phyloP scores from a whole-genome alignment of 176 grass and related monocot genomes.

The Thinopyrum elongatum region DNA sequence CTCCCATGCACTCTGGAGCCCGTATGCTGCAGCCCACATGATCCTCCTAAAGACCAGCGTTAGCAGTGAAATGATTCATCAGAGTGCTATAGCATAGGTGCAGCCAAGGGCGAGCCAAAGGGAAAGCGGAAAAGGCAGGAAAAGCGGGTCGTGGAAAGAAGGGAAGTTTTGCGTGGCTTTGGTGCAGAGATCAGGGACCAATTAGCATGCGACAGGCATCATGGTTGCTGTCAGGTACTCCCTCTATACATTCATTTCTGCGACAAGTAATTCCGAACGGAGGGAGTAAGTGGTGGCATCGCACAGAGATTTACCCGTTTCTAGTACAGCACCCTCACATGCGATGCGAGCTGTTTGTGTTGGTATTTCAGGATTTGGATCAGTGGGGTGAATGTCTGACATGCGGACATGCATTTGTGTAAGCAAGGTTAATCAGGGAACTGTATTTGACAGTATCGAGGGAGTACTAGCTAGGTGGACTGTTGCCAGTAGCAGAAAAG shows the following conservation, averaged over 20 bases:
- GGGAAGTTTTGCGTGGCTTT: conserved; percentile 37
- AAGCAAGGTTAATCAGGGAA: background rate
- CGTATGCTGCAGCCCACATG: conserved; percentile 17
- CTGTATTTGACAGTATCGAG: background rate
- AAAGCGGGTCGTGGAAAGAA: conserved; percentile 46
- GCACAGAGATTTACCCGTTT: conserved; percentile 12
- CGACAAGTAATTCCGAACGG: no score
- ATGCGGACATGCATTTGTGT: background rate
- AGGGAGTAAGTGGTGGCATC: no score
- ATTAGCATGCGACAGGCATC: conserved; percentile 27
- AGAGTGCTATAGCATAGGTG: background rate
- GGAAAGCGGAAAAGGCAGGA: conserved; percentile 22
- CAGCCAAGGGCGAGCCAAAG: conserved; percentile 25
- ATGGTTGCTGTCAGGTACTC: conserved; percentile 36
- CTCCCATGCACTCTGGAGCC: conserved; percentile 25
- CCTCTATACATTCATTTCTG: no score
- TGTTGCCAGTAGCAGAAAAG: background rate
- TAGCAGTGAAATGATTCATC: conserved; percentile 29
- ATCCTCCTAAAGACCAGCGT: conserved; percentile 40
- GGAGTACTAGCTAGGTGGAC: background rate
- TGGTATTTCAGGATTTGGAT: conserved; percentile 20
- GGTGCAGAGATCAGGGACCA: conserved; percentile 33
- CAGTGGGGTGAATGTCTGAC: no score
- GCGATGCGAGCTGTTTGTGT: background rate
- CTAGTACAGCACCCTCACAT: background rate